These are phyloP conservation scores for Gossypium herbaceum DNA, from an alignment of 345 rosid species.

Conservation along the genomic window DNA sequence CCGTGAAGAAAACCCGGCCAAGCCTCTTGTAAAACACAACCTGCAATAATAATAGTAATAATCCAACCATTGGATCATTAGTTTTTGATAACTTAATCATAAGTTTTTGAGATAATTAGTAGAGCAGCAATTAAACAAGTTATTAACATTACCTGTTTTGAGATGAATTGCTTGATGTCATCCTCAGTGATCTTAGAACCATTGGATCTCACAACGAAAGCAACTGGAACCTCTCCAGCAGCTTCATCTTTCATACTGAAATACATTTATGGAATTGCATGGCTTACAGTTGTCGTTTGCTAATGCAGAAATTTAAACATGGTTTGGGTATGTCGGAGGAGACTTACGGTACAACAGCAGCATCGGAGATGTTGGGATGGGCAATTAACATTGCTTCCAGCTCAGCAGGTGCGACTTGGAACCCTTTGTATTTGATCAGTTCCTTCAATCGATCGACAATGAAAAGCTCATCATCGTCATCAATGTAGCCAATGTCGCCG, in stretches of 20 bases:
- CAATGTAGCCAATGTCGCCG: slow-evolving; percentile 57
- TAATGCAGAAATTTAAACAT: not conserved
- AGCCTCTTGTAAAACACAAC: slow-evolving; percentile 86
- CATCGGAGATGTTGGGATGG: slow-evolving; percentile 50
- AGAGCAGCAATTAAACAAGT: too few relatives aligned
- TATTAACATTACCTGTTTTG: slow-evolving; percentile 55
- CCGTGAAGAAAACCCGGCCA: slow-evolving; percentile 54
- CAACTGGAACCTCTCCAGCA: slow-evolving; percentile 81
- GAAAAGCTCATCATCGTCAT: slow-evolving; percentile 54
- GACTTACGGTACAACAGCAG: slow-evolving; percentile 65
- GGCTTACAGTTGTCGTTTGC: not conserved
- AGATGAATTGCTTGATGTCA: slow-evolving; percentile 64
- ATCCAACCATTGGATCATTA: not conserved
- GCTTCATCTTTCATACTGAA: slow-evolving; percentile 78
- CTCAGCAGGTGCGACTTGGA: slow-evolving; percentile 71
- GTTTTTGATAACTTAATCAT: not conserved
- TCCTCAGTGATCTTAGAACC: slow-evolving; percentile 66
- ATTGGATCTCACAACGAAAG: slow-evolving; percentile 58
- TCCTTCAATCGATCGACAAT: slow-evolving; percentile 64
- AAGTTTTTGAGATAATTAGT: not conserved
- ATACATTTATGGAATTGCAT: not conserved
- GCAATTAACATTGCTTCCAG: slow-evolving; percentile 52
- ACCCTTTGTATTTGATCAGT: slow-evolving; percentile 61
- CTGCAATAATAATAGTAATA: slow-evolving; percentile 25
- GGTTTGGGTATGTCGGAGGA: not conserved